These are phyloP conservation scores for Hanseniaspora occidentalis DNA, from an alignment of 805 yeast genomes.

Conservation along the genomic window DNA sequence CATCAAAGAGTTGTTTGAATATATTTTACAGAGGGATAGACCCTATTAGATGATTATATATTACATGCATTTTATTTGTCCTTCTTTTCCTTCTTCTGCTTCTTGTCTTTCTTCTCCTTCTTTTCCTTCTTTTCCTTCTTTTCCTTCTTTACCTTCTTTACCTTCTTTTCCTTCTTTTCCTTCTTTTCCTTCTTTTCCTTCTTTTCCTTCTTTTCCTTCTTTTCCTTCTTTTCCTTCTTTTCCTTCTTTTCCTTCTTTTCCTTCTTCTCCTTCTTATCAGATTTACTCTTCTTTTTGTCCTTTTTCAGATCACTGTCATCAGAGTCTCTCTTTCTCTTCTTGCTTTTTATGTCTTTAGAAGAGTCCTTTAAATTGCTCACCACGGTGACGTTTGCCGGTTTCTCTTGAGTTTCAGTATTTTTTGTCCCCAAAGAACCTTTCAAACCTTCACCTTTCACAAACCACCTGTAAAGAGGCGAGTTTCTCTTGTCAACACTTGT, in stretches of 20 bases:
- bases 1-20: no score
- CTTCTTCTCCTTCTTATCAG: slow-evolving; percentile 9
- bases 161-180: slow-evolving; percentile 7
- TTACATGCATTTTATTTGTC: slow-evolving; percentile 7
- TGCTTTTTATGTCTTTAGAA: slow-evolving; percentile 2
- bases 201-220: slow-evolving; percentile 8
- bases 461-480: slow-evolving; percentile 74
- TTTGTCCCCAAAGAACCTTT: slow-evolving; percentile 52
- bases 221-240: slow-evolving; percentile 10
- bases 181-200: slow-evolving; percentile 6
- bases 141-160: slow-evolving; percentile 8
- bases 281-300: slow-evolving; percentile 11
- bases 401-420: slow-evolving; percentile 3
- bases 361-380: no score
- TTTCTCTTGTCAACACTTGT: slow-evolving; percentile 35
- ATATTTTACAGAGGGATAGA: no score
- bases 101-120: slow-evolving; percentile 14
- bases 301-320: slow-evolving; percentile 9
- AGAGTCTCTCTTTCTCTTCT: slow-evolving; percentile 8
- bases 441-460: slow-evolving; percentile 77
- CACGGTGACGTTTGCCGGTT: slow-evolving; percentile 6
- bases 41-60: no score
- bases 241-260: slow-evolving; percentile 10
- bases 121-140: slow-evolving; percentile 13
- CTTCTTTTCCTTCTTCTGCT: slow-evolving; percentile 15